These are phyloP conservation scores for Barnettozyma botsteinii DNA, from an alignment of 805 yeast genomes.

Conservation along the genomic window DNA sequence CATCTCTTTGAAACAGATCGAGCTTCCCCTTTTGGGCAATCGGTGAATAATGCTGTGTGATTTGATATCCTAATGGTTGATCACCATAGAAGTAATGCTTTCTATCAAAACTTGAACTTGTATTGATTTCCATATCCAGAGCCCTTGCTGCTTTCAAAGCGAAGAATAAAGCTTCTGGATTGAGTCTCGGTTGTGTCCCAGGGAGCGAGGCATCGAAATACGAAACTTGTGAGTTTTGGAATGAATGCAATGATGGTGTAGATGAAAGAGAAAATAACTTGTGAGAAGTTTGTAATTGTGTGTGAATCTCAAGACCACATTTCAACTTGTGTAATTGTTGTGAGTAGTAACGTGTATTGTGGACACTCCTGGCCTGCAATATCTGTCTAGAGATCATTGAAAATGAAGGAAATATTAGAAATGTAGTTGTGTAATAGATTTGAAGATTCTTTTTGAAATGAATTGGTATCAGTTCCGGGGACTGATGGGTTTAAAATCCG, in stretches of 20 bases:
- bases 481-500: no score
- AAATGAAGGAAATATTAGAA: no score
- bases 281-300: conserved; percentile 68
- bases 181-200: conserved; percentile 83
- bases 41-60: conserved; percentile 84
- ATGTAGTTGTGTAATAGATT: no score
- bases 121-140: conserved; percentile 51
- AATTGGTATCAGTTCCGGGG: no score
- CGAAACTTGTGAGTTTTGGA: conserved; percentile 67
- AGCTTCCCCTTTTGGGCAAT: conserved; percentile 65
- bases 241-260: conserved; percentile 38
- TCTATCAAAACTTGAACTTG: conserved; percentile 70
- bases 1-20: conserved; percentile 48
- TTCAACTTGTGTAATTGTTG: conserved; percentile 47
- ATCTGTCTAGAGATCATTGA: no score
- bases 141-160: conserved; percentile 74
- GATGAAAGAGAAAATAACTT: conserved; percentile 73
- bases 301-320: conserved; percentile 91
- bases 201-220: conserved; percentile 84
- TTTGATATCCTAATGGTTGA: conserved; percentile 94
- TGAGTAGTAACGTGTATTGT: no score
- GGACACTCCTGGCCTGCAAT: no score
- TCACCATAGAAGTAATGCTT: conserved; percentile 96
- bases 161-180: conserved; percentile 62
- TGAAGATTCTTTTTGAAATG: not conserved